These are phyloP conservation scores for Alternaria sp. DNA, from an alignment of 2,329 filamentous ascomycete species.

Conservation along the genomic window DNA sequence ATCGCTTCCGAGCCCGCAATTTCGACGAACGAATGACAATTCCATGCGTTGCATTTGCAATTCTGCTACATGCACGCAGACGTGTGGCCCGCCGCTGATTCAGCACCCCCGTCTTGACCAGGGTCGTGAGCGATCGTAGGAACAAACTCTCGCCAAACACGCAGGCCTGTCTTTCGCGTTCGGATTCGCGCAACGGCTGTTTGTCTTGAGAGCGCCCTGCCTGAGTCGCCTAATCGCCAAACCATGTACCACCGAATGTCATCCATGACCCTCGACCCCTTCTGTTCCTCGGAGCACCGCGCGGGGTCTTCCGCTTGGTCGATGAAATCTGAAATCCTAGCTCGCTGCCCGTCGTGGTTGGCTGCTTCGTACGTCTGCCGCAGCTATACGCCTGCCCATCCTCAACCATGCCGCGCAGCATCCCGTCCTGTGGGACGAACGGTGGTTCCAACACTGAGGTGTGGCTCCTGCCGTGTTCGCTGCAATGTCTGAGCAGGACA, in stretches of 20 bases:
- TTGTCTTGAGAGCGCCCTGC: constrained; percentile 3
- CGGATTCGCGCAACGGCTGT: constrained; percentile 18
- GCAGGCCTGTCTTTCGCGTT: constrained; percentile 15
- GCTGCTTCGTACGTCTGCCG: constrained; percentile 33
- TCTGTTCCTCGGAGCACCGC: constrained; percentile 11
- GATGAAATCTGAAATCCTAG: background rate
- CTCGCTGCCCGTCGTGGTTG: background rate
- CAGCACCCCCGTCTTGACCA: constrained; percentile 9
- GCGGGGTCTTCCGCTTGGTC: constrained; percentile 14
- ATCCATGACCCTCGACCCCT: constrained; percentile 3
- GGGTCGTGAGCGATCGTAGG: constrained; percentile 17
- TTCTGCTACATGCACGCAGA: constrained; percentile 1
- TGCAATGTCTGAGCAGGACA: constrained; percentile 26
- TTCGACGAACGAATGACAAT: background rate
- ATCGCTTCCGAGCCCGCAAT: constrained; percentile 22
- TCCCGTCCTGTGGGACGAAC: constrained; percentile 46
- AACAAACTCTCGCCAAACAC: constrained; percentile 9
- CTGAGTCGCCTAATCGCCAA: constrained; percentile 13
- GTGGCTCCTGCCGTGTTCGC: constrained; percentile 44
- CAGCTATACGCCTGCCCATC: constrained; percentile 23
- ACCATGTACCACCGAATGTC: constrained; percentile 12
- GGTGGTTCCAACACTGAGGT: constrained; percentile 44
- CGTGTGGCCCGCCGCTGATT: constrained; percentile 14
- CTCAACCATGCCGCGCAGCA: constrained; percentile 32
- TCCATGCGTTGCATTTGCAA: background rate